phyloP scores from a whole-genome alignment of 768 basidiomycete species.

The Arthromyces matolae region DNA sequence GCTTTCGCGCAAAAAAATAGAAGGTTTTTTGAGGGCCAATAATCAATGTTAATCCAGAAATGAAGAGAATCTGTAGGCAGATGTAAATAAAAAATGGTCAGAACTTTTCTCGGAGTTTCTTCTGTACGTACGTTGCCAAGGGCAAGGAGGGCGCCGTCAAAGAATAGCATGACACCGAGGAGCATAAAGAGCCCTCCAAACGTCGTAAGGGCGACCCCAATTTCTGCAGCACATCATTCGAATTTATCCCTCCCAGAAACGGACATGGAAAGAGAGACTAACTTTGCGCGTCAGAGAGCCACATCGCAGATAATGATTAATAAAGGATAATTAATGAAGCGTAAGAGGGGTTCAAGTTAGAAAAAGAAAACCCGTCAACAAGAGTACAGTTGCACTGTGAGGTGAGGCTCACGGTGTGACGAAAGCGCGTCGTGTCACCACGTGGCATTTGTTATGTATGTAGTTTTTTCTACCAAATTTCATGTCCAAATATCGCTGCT shows the following conservation, averaged over 20 bases:
- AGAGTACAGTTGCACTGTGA: slow-evolving; percentile 4
- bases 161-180: slow-evolving; percentile 92
- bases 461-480: too few relatives aligned
- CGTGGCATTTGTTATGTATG: too few relatives aligned
- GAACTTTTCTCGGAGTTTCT: background rate
- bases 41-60: slow-evolving; percentile 92
- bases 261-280: slow-evolving; percentile 16
- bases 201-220: slow-evolving; percentile 93
- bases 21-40: slow-evolving; percentile 97
- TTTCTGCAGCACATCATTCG: slow-evolving; percentile 51
- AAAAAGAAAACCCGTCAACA: slow-evolving; percentile 8
- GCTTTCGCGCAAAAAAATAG: slow-evolving; percentile 94
- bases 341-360: slow-evolving; percentile 2
- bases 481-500: too few relatives aligned
- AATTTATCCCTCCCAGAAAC: background rate
- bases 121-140: slow-evolving; percentile 78
- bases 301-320: slow-evolving; percentile 37
- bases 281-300: slow-evolving; percentile 69
- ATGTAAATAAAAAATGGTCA: too few relatives aligned
- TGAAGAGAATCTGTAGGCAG: slow-evolving; percentile 85
- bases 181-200: slow-evolving; percentile 96
- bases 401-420: slow-evolving; percentile 6
- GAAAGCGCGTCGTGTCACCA: slow-evolving; percentile 17
- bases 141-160: slow-evolving; percentile 92
- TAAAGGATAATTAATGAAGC: slow-evolving; percentile 2